A percentile compares a stretch with the other conserved stretches of the same genome.
Conservation (phyloP, 2,329 filamentous ascomycete genomes). For the Beauveria sp. region DNA sequence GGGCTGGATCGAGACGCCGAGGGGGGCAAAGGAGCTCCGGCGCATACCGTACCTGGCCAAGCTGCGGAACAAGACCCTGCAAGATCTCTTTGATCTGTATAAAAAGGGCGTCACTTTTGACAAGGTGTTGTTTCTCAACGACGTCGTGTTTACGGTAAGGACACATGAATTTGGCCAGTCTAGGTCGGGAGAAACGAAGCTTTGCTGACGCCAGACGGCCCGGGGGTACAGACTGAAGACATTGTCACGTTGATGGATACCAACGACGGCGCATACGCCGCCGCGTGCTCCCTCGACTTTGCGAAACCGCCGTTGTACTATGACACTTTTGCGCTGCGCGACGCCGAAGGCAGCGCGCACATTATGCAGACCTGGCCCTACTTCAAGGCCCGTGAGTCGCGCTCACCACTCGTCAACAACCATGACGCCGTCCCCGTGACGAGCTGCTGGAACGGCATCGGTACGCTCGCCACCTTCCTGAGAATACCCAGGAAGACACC, state of each 20-base stretch:
- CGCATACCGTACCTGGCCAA: constrained; percentile 62
- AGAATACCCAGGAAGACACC: background rate
- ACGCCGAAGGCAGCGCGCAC: constrained; percentile 41
- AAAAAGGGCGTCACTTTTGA: constrained; percentile 46
- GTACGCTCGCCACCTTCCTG: constrained; percentile 14
- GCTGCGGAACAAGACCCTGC: constrained; percentile 56
- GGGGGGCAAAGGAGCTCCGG: constrained; percentile 46
- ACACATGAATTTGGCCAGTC: background rate
- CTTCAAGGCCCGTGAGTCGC: constrained; percentile 42
- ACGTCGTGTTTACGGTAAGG: constrained; percentile 52
- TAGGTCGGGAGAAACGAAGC: background rate
- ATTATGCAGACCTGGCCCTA: constrained; percentile 52
- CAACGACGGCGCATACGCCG: constrained; percentile 49
- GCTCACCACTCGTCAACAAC: constrained; percentile 44
- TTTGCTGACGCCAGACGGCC: background rate
- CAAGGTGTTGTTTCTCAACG: constrained; percentile 54
- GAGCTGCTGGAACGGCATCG: constrained; percentile 40
- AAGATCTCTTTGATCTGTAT: constrained; percentile 46
- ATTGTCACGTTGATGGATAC: constrained; percentile 49
- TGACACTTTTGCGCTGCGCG: constrained; percentile 56
- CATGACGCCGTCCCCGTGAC: constrained; percentile 35
- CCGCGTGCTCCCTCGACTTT: constrained; percentile 56
- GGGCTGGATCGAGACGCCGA: constrained; percentile 58
- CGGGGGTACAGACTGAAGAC: constrained; percentile 38
- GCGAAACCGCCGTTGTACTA: constrained; percentile 46